Conservation (phyloP, 2,329 filamentous ascomycete genomes). For the Claviceps arundinis region DNA sequence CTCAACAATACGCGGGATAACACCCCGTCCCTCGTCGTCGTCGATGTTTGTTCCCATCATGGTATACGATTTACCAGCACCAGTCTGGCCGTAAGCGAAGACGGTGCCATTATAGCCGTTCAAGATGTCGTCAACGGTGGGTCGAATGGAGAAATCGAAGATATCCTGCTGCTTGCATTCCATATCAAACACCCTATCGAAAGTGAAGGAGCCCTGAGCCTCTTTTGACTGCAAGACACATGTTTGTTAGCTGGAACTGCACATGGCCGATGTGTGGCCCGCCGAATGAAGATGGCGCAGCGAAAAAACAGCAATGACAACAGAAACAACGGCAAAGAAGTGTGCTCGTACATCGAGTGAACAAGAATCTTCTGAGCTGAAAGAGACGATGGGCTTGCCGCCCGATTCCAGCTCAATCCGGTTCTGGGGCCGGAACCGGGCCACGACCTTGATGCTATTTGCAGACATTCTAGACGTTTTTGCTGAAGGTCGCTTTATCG, state of each 20-base stretch:
- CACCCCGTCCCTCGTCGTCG: constrained; percentile 74
- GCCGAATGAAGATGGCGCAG: background rate
- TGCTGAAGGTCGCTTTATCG: constrained; percentile 3
- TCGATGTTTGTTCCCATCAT: constrained; percentile 80
- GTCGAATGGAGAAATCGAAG: constrained; percentile 93
- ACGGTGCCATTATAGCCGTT: constrained; percentile 99
- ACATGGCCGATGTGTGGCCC: background rate
- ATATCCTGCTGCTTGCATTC: constrained; percentile 79
- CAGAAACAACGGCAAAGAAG: background rate
- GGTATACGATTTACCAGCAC: constrained; percentile 96
- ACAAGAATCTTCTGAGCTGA: constrained; percentile 83
- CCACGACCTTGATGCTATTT: constrained; percentile 76
- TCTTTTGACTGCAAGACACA: constrained; percentile 56
- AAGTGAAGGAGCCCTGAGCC: constrained; percentile 77
- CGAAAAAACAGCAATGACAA: background rate
- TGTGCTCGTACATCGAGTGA: constrained; percentile 51
- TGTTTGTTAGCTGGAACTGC: constrained; percentile 11
- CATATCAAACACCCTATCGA: constrained; percentile 97
- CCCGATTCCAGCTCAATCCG: constrained; percentile 81
- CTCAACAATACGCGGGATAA: constrained; percentile 92
- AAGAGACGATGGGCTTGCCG: constrained; percentile 82
- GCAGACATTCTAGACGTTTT: constrained; percentile 36
- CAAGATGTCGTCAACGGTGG: constrained; percentile 93
- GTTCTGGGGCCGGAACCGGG: constrained; percentile 95
- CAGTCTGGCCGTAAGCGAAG: constrained; percentile 96